Base-by-base conservation (phyloP, 345 rosid species). In the Alliaria petiolata region DNA sequence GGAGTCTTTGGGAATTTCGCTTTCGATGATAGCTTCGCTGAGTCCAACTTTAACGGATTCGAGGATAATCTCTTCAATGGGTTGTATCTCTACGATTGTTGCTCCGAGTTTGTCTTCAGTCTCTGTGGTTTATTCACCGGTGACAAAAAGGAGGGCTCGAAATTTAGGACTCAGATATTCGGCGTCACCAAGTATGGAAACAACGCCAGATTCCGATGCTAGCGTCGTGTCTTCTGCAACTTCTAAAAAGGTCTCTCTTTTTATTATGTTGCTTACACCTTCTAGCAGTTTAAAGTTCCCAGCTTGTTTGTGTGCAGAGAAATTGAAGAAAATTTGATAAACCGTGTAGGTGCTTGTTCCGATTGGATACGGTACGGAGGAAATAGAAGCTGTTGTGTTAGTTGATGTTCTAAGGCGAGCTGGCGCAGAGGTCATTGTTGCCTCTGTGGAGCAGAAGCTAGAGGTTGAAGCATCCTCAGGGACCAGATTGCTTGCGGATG, bases 321-420 rank as follows among this genome's bases (percentile, higher is more conserved):
- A 4, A 55, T 11, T 73, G 50, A 35, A 30, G 42, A 17, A 11
- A 76, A 43, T 1, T n/a, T n/a, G n/a, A n/a, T n/a, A n/a, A n/a
- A n/a, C n/a, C 39, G 25, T 62, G 17, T 70, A 93, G 98, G 95
- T 89, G 42, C 83, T 93, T 75, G 83, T 93, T 67, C 98, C 97
- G 28, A 82, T 93, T 71, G 97, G 89, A 28, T 86, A 78, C 78
- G 98, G 97, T 42, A 87, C 91, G 2, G 98, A 93, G 78, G 98
- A 89, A 70, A 91, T 93, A 85, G 97, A 93, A 77, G 98, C 92
- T 77, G 96, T 93, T 34, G 84, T 89, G 56, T 47, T 89, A 42
- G 74, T 84, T 64, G 85, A 85, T 78, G 96, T 91, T 76, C 71
- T 91, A 71, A 86, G 97, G 2, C 82, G 95, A 73, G 98, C 96